Evolutionary conservation across 345 rosid species (phyloP).

Genomic region (Gossypium rotundifolium): DNA sequence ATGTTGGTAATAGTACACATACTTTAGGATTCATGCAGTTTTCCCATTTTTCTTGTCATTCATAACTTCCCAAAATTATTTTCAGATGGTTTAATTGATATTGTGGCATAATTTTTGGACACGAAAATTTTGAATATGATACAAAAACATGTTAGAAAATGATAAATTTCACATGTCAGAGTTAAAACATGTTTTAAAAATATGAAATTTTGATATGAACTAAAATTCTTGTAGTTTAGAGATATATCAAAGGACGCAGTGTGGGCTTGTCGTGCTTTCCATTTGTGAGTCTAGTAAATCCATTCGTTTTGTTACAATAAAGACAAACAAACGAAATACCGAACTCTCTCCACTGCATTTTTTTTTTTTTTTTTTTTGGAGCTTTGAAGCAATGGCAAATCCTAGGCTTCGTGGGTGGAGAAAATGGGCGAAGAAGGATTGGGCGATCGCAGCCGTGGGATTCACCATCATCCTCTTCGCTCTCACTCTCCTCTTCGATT

Average conservation of each 20-base stretch:
- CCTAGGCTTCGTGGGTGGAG: constrained; percentile 35
- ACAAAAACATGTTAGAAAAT: no score
- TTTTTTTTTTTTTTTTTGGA: not conserved
- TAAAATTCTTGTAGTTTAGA: no score
- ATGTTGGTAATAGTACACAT: not conserved
- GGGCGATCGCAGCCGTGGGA: constrained; percentile 41
- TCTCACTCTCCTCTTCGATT: constrained; percentile 36
- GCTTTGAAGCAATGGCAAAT: constrained; percentile 32
- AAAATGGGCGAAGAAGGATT: constrained; percentile 45
- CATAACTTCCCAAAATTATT: not conserved
- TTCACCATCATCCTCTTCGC: constrained; percentile 32
- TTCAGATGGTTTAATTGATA: not conserved
- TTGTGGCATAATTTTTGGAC: no score
- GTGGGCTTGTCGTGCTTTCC: no score
- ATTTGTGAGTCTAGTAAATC: no score
- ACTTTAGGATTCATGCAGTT: not conserved
- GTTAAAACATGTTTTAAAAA: no score
- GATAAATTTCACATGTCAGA: no score
- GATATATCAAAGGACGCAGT: no score
- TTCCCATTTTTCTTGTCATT: not conserved
- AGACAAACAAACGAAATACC: not conserved
- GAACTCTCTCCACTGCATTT: not conserved
- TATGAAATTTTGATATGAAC: no score
- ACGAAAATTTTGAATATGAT: no score
- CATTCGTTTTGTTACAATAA: no score